These are phyloP conservation scores for Annulohypoxylon stygium DNA, from an alignment of 495 filamentous ascomycete species.

Conservation along the genomic window DNA sequence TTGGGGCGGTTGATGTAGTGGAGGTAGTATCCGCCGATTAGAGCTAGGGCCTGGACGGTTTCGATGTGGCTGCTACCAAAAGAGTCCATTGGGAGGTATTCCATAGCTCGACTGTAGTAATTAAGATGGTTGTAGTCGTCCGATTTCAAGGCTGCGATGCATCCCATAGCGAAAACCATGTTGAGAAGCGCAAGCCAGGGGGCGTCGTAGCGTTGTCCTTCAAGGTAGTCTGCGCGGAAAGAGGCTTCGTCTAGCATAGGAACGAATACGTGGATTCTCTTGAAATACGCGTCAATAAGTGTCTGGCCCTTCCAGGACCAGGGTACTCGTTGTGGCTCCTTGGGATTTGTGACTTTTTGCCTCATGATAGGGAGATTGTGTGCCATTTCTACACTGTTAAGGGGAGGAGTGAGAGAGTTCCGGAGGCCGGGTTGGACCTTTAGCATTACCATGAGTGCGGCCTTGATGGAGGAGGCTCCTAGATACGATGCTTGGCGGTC, in stretches of 20 bases:
- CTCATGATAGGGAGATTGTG: conserved; percentile 63
- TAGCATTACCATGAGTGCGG: conserved; percentile 83
- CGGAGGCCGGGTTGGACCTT: conserved; percentile 76
- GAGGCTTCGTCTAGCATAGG: conserved; percentile 82
- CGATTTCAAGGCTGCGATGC: conserved; percentile 75
- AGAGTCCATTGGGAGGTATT: conserved; percentile 74
- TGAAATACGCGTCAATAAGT: conserved; percentile 82
- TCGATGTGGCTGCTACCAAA: conserved; percentile 79
- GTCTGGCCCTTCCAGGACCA: conserved; percentile 72
- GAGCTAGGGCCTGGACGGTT: conserved; percentile 75
- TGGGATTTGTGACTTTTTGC: conserved; percentile 58
- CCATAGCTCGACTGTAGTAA: conserved; percentile 79
- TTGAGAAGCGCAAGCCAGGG: conserved; percentile 83
- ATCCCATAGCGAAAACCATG: conserved; percentile 84
- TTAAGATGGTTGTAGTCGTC: conserved; percentile 78
- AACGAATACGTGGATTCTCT: conserved; percentile 78
- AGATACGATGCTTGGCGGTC: conserved; percentile 81
- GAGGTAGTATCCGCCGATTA: conserved; percentile 82
- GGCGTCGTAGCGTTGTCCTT: conserved; percentile 73
- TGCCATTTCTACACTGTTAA: conserved; percentile 62
- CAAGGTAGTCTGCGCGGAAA: conserved; percentile 79
- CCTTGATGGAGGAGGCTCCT: conserved; percentile 85
- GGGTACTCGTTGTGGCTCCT: conserved; percentile 66
- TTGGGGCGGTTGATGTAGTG: conserved; percentile 86
- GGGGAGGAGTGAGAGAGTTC: conserved; percentile 67